Evolutionary conservation across 2,329 filamentous ascomycete species (phyloP), one percentile per base, ranked within the genome.

Genomic region (Ascochyta clinopodiicola): DNA sequence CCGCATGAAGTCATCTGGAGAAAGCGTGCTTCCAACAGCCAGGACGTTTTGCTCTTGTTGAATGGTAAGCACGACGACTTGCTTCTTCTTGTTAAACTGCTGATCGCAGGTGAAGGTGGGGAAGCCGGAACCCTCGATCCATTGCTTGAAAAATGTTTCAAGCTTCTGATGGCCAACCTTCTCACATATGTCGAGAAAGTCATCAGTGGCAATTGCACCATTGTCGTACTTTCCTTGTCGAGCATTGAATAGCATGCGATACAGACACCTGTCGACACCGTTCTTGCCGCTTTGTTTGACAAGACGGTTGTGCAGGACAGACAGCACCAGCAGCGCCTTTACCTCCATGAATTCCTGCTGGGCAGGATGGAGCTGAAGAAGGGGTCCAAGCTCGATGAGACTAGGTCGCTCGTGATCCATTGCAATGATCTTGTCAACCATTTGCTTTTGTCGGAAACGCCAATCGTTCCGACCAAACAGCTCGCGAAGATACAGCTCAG

Each of bases 391-490:
- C 31, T 92, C 87, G 59, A 89, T 87, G 10, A 99, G 82, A 0
- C 91, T 92, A 1, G 94, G 93, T 32, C 95, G 86, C 45, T 89
- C 86, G 48, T 92, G 82, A 71, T 99, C 95, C 55, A 91, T 77
- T 52, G 94, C 87, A 43, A 93, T 90, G 36, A 98, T 85, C 63
- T 83, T 84, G 74, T 99, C 94, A 0, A 92, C 87, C 75, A 91
- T 85, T 34, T 86, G 81, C 76, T 98, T 98, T 75, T 96, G 89
- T 34, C 92, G 88, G 72, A 92, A 98, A 10, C 92, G 85, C 72
- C 96, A 95, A 67, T 96, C 92, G 71, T 99, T 99, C 71, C 96
- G 96, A 7, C 95, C 95, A 69, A 92, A 96, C 2, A 99, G 82
- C 62, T 87, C 88, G 73, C 88, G 91, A 84, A 98, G 91, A 75